Percentiles rank a stretch among this genome's conserved stretches.
Evolutionary conservation across 768 basidiomycete species (phyloP).

Genomic region (Pholiota conissans): DNA sequence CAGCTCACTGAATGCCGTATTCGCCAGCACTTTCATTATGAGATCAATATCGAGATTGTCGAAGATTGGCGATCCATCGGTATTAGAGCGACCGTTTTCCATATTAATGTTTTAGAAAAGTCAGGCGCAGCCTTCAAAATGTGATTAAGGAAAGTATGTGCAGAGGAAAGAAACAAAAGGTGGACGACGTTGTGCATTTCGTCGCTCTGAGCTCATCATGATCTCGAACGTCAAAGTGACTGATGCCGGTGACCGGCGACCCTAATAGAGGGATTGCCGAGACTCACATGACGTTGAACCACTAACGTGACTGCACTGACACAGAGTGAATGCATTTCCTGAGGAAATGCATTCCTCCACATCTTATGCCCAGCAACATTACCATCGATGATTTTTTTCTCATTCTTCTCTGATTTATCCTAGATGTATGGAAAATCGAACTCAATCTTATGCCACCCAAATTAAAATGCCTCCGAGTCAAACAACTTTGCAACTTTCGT

Average conservation of each 20-base stretch:
- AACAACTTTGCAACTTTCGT: background rate
- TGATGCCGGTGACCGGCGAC: background rate
- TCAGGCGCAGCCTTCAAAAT: slow-evolving; percentile 31
- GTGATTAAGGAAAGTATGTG: slow-evolving; percentile 12
- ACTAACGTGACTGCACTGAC: no score
- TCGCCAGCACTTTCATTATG: slow-evolving; percentile 72
- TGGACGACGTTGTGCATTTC: background rate
- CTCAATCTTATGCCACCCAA: no score
- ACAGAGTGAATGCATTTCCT: no score
- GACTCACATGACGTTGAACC: no score
- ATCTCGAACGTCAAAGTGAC: slow-evolving; percentile 3
- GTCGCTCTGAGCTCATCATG: slow-evolving; percentile 7
- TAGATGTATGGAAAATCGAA: no score
- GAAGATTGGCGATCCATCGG: slow-evolving; percentile 53
- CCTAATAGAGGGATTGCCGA: no score
- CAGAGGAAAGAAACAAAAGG: background rate
- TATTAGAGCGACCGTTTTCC: slow-evolving; percentile 23
- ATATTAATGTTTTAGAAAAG: slow-evolving; percentile 22
- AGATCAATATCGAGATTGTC: slow-evolving; percentile 78
- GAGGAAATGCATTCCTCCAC: no score
- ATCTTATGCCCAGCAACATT: no score
- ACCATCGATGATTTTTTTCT: no score
- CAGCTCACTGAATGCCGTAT: slow-evolving; percentile 76
- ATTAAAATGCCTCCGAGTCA: no score
- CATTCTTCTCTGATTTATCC: no score